Base-by-base conservation (phyloP, 2,329 filamentous ascomycete species). In the Ophiostoma angusticollis region DNA sequence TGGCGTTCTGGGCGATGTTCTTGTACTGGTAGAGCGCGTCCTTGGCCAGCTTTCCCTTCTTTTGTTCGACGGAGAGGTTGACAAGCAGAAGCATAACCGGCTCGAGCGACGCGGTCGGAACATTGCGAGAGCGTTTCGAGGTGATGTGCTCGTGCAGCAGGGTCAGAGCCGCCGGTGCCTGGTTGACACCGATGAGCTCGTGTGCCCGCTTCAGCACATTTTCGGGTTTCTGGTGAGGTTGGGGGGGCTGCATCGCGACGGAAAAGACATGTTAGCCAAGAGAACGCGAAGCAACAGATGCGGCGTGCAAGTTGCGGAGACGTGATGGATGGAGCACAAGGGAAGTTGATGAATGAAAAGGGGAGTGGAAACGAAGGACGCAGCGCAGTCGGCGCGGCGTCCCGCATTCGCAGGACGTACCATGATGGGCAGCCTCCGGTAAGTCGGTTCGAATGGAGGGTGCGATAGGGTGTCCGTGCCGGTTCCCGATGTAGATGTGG, bases 11-110 rank as follows among this genome's bases (percentile, higher is more conserved):
- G 40, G 87, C 89, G 51, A 95, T 96, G 63, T 98, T 98, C 74
- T 98, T 98, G 75, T 98, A 98, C 63, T 95, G 91, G 63, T 96
- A 98, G 35, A 98, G 74, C 45, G 91, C 91, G 67, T 98, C 91
- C 73, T 98, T 98, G 62, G 89, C 91, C 45, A 91, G 74, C 66
- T 98, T 98, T 54, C 91, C 91, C 68, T 96, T 98, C 67, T 91
- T 86, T 55, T 95, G 78, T 57, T 96, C 89, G 55, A 98, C 91
- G 51, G 84, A 94, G 44, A 96, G 76, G 65, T 96, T 86, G 55
- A 98, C 89, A 58, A 98, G 80, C 51, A 95, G 80, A 63, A 96
- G 73, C 87, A 98, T 96, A 50, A 98, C 89, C 50, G 91, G 91
- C 77, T 98, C 91, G 57, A 98, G 69, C 39, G 87, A 93, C 49